Conservation (phyloP, 1,284 basidiomycete species). For the Pisolithus thermaeus region DNA sequence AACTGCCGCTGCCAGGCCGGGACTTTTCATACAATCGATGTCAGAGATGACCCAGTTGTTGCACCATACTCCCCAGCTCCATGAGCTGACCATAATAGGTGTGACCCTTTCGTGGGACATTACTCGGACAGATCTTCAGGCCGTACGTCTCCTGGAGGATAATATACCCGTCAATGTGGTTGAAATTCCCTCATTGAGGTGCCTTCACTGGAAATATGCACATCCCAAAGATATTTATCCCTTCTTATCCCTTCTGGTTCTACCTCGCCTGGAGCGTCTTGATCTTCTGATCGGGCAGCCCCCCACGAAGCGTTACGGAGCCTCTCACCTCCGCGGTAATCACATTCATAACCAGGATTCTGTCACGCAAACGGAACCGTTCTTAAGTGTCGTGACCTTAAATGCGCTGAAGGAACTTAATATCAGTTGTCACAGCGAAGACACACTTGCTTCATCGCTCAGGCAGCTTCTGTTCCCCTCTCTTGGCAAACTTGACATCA, state of each 20-base stretch:
- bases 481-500: constrained; percentile 39
- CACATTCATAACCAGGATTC: constrained; percentile 23
- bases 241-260: constrained; percentile 25
- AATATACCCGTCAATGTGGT: constrained; percentile 13
- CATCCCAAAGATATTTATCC: constrained; percentile 27
- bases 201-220: constrained; percentile 26
- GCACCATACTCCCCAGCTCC: constrained; percentile 32
- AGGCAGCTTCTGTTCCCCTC: constrained; percentile 39
- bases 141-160: neutral
- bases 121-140: neutral
- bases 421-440: constrained; percentile 36
- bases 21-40: constrained; percentile 29
- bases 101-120: constrained; percentile 38
- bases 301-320: constrained; percentile 24
- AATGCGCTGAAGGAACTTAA: constrained; percentile 35
- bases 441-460: constrained; percentile 32
- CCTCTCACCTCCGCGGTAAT: constrained; percentile 26
- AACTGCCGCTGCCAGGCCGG: constrained; percentile 13
- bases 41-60: constrained; percentile 35
- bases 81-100: constrained; percentile 36
- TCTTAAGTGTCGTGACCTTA: constrained; percentile 27
- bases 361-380: constrained; percentile 19
- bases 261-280: constrained; percentile 26
- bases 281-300: constrained; percentile 27
- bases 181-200: constrained; percentile 21